Conservation (phyloP, 768 basidiomycete genomes). For the Candolleomyces aberdarensis region DNA sequence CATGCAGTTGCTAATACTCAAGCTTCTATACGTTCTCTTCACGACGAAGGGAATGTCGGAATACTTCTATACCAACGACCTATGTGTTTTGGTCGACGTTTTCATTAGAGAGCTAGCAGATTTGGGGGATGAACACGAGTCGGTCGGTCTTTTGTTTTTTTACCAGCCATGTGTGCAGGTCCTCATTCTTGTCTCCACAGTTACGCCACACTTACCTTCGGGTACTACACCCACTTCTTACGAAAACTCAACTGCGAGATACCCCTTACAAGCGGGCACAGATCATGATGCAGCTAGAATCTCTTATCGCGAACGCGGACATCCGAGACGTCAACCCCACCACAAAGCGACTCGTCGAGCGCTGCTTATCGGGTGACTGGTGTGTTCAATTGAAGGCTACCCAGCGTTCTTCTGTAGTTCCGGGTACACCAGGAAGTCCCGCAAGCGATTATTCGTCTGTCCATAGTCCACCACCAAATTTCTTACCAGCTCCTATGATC, state of each 20-base stretch:
- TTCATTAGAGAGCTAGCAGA: constrained; percentile 93
- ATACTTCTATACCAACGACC: constrained; percentile 97
- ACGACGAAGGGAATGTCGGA: constrained; percentile 90
- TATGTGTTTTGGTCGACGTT: constrained; percentile 94
- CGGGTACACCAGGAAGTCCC: constrained; percentile 44
- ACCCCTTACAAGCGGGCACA: constrained; percentile 90
- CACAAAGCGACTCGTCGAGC: constrained; percentile 86
- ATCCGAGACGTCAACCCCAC: constrained; percentile 85
- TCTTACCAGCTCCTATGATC: constrained; percentile 21
- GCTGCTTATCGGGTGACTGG: constrained; percentile 88
- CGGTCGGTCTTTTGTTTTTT: constrained; percentile 48
- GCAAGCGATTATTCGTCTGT: constrained; percentile 40
- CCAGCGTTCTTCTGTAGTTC: constrained; percentile 23
- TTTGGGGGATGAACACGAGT: constrained; percentile 90
- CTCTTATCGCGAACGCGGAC: constrained; percentile 64
- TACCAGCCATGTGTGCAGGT: not conserved
- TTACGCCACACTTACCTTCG: constrained; percentile 96
- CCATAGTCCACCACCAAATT: constrained; percentile 29
- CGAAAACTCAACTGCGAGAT: constrained; percentile 84
- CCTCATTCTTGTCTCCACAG: constrained; percentile 29
- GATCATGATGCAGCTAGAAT: constrained; percentile 80
- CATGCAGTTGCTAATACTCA: constrained; percentile 92
- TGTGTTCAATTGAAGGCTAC: constrained; percentile 62
- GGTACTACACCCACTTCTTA: constrained; percentile 91
- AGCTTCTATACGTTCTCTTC: constrained; percentile 92